Conservation (phyloP, 805 yeast species). For the Metschnikowia gelsemii region DNA sequence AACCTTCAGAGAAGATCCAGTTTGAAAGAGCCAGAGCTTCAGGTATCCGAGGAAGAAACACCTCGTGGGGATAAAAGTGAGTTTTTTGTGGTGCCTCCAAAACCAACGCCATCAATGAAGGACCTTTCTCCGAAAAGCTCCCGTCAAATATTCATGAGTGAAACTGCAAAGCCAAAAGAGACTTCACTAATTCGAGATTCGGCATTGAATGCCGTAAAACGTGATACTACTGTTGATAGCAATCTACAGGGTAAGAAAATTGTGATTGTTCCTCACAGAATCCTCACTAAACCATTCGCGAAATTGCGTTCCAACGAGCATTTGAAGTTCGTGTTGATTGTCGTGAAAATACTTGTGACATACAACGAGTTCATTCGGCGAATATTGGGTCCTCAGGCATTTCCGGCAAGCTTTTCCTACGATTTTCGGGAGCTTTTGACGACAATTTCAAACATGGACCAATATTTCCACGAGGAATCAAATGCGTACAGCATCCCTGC, state of each 20-base stretch:
- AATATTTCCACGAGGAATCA: constrained; percentile 12
- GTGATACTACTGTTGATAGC: not conserved
- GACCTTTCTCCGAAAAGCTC: constrained; percentile 1
- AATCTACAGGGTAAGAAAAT: constrained; percentile 22
- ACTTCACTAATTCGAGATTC: not conserved
- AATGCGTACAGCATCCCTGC: not conserved
- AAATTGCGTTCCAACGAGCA: constrained; percentile 38
- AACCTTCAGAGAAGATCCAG: constrained; percentile 18
- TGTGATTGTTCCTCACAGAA: constrained; percentile 42
- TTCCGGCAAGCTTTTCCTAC: no score
- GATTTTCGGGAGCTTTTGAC: constrained; percentile 25
- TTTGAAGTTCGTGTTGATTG: constrained; percentile 33
- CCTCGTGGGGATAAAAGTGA: constrained; percentile 1
- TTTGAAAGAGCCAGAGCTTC: not conserved
- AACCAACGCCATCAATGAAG: not conserved
- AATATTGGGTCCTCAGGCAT: constrained; percentile 18
- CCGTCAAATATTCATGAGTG: not conserved
- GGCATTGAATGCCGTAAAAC: not conserved
- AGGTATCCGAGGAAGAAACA: not conserved
- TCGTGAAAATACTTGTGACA: constrained; percentile 39
- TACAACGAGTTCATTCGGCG: constrained; percentile 27
- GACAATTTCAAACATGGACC: constrained; percentile 17
- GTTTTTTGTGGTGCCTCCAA: constrained; percentile 7
- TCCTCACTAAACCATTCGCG: constrained; percentile 41
- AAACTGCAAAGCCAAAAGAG: not conserved